Evolutionary conservation across 2,329 filamentous ascomycete species (phyloP), one percentile per base, ranked within the genome.

Genomic region (Pezicula carpinea): DNA sequence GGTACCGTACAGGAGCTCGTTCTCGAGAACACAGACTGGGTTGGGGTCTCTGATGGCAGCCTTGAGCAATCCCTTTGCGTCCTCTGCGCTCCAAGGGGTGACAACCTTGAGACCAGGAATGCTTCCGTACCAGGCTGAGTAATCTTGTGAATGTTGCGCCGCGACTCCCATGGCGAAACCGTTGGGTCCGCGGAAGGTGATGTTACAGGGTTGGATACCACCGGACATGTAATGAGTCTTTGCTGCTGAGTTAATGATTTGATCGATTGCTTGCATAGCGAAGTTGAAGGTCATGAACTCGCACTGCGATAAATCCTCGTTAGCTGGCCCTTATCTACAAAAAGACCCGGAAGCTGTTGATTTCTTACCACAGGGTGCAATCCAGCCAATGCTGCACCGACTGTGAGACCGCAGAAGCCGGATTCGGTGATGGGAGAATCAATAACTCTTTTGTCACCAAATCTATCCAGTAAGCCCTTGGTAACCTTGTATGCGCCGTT

Each of bases 221-320:
- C 93, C 93, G 56, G 93, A 97, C 93, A 99, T 99, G 80, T 99
- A 99, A 66, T 99, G 92, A 48, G 93, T 99, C 81, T 99, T 99
- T 66, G 90, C 93, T 61, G 80, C 93, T 42, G 92, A 97, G 83
- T 99, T 99, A 82, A 99, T 91, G 68, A 99, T 89, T 71, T 99
- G 93, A 70, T 99, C 93, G 71, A 99, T 99, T 68, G 93, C 89
- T 77, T 99, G 93, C 93, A 99, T 99, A 71, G 93, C 92, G 69
- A 97, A 97, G 82, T 99, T 99, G 83, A 96, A 97, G 65, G 93
- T 99, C 93, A 99, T 99, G 80, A 99, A 99, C 77, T 99, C 93
- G 81, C 87, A 93, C 89, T 93, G 57, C 34, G 23, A 46, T 44
- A 40, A 47, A 47, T 34, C 47, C 33, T 54, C 21, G 22, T 40